A percentile compares a stretch with the other conserved stretches of the same genome.
Evolutionary conservation across 352 stramenopile species (phyloP).

Genomic region (Phytophthora fragariaefolia): DNA sequence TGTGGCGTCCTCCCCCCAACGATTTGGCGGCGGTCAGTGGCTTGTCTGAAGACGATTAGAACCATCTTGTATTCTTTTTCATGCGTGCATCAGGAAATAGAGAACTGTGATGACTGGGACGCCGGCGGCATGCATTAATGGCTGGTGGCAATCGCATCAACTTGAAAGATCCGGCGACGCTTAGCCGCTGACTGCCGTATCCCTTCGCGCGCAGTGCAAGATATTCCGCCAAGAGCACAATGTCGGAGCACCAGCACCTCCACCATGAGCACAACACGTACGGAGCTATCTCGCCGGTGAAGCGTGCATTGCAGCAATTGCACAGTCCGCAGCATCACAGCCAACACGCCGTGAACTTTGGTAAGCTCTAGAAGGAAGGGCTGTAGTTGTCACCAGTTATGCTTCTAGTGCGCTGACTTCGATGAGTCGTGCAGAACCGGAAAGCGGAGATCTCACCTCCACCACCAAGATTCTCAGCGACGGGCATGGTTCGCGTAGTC

Average conservation of each 20-base stretch:
- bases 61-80: slow-evolving; percentile 12
- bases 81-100: slow-evolving; percentile 36
- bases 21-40: slow-evolving; percentile 33
- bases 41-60: slow-evolving; percentile 32
- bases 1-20: slow-evolving; percentile 17
- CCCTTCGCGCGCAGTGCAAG: slow-evolving; percentile 26
- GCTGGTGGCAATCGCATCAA: not conserved
- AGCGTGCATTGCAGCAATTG: slow-evolving; percentile 32
- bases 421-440: slow-evolving; percentile 21
- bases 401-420: not conserved
- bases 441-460: slow-evolving; percentile 35
- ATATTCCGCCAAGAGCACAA: slow-evolving; percentile 18
- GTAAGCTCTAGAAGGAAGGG: slow-evolving; percentile 12
- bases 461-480: slow-evolving; percentile 32
- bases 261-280: slow-evolving; percentile 32
- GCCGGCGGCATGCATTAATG: slow-evolving; percentile 3
- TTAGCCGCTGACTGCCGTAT: slow-evolving; percentile 24
- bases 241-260: slow-evolving; percentile 36
- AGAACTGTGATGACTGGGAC: slow-evolving; percentile 21
- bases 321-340: slow-evolving; percentile 24
- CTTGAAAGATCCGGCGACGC: slow-evolving; percentile 25
- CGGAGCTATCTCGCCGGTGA: slow-evolving; percentile 34
- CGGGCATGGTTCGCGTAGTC: slow-evolving; percentile 27
- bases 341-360: slow-evolving; percentile 35
- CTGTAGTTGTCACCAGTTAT: not conserved